A percentile compares a stretch with the other conserved stretches of the same genome.
These are phyloP conservation scores for Lachancea meyersii DNA, from an alignment of 805 yeast species.

Conservation along the genomic window DNA sequence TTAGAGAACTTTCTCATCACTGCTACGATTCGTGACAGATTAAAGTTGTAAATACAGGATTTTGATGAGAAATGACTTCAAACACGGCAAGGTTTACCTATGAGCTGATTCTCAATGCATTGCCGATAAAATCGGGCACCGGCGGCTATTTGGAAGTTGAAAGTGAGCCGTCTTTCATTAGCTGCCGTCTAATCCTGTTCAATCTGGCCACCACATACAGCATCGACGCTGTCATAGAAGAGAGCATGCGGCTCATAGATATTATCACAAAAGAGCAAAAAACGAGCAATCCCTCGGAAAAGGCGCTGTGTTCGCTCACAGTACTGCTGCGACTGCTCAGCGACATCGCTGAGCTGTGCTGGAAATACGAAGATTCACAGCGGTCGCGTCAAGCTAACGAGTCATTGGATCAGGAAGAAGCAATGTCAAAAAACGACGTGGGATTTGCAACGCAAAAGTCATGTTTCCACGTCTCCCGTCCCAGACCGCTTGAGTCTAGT, in stretches of 20 bases:
- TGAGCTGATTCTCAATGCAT: slow-evolving; percentile 6
- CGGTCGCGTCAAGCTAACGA: neutral
- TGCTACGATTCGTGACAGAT: neutral
- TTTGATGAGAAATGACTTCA: slow-evolving; percentile 2
- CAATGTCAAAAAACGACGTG: slow-evolving; percentile 21
- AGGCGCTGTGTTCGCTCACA: slow-evolving; percentile 28
- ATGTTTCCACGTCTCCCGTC: slow-evolving; percentile 33
- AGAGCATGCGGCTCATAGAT: slow-evolving; percentile 9
- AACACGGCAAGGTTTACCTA: slow-evolving; percentile 5
- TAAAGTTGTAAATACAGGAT: neutral
- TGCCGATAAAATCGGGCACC: slow-evolving; percentile 10
- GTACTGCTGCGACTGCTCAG: slow-evolving; percentile 37
- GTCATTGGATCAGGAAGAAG: slow-evolving; percentile 16
- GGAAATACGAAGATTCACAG: slow-evolving; percentile 31
- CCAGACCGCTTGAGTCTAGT: slow-evolving; percentile 25
- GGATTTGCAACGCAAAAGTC: slow-evolving; percentile 33
- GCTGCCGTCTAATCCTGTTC: slow-evolving; percentile 12
- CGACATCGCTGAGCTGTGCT: slow-evolving; percentile 36
- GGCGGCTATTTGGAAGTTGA: slow-evolving; percentile 15
- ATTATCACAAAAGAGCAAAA: slow-evolving; percentile 8
- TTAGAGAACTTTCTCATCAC: too few relatives aligned
- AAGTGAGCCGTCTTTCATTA: slow-evolving; percentile 10
- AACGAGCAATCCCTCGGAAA: slow-evolving; percentile 5
- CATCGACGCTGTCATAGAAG: slow-evolving; percentile 11
- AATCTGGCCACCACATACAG: slow-evolving; percentile 13